These are phyloP conservation scores for Phialophora macrospora DNA, from an alignment of 2,329 filamentous ascomycete species.

Conservation along the genomic window DNA sequence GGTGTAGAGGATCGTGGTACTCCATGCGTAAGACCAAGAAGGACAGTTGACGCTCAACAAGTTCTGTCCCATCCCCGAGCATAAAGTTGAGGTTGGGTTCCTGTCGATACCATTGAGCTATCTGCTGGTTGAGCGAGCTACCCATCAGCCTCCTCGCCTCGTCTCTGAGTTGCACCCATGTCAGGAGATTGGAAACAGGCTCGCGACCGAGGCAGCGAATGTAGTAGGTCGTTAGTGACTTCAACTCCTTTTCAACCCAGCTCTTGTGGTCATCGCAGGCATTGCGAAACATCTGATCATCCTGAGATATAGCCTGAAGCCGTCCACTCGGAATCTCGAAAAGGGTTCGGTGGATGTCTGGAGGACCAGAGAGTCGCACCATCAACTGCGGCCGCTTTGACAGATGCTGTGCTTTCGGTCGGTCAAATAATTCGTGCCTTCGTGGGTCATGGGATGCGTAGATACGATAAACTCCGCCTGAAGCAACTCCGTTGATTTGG, in stretches of 20 bases:
- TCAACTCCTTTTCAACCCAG: slow-evolving; percentile 1
- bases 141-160: slow-evolving; percentile 5
- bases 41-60: neutral
- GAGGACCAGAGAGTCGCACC: neutral
- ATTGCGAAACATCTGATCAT: neutral
- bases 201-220: slow-evolving; percentile 10
- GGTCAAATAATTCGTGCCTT: neutral
- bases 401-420: neutral
- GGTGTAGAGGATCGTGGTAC: neutral
- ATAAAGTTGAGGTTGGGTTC: neutral
- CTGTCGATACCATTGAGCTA: neutral
- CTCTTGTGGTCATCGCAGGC: neutral
- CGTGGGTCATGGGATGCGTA: slow-evolving; percentile 3
- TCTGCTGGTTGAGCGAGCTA: neutral
- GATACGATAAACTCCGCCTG: slow-evolving; percentile 5
- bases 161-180: neutral
- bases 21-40: neutral
- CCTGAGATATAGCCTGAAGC: neutral
- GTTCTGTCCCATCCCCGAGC: neutral
- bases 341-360: neutral
- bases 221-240: neutral
- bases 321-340: neutral
- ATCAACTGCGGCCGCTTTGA: neutral
- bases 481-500: slow-evolving; percentile 10
- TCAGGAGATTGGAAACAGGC: neutral